A percentile compares a stretch with the other conserved stretches of the same genome.
Evolutionary conservation across 306 rosid genomes (phyloP).

Genomic region (Nissolia schottii): DNA sequence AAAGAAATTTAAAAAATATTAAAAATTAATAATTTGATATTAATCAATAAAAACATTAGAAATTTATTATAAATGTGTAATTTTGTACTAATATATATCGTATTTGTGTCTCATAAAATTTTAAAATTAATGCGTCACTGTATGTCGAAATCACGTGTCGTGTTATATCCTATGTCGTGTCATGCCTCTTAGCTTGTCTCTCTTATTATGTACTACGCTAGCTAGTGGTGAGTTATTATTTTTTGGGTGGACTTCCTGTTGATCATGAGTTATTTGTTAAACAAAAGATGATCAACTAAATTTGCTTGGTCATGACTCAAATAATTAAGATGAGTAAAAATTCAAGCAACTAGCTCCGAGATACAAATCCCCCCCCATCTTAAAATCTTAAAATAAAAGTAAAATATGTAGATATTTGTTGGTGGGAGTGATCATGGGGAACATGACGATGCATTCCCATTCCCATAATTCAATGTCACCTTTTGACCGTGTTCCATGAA

Average conservation of each 20-base stretch:
- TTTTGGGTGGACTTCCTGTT: no score
- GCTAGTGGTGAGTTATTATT: not conserved
- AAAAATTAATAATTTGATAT: no score
- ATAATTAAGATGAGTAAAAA: not conserved
- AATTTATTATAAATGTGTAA: no score
- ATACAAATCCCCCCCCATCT: not conserved
- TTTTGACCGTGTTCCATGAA: not conserved
- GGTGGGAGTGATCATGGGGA: conserved; percentile 4
- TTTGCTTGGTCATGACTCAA: not conserved
- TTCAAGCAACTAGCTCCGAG: not conserved
- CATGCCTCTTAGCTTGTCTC: not conserved
- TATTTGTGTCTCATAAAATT: no score
- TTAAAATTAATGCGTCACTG: no score
- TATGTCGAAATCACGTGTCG: no score
- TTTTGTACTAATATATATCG: no score
- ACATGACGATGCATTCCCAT: not conserved
- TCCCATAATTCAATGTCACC: not conserved
- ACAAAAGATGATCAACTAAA: not conserved
- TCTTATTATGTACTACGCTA: not conserved
- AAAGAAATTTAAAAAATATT: no score
- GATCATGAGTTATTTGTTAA: not conserved
- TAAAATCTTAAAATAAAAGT: not conserved
- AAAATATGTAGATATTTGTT: not conserved
- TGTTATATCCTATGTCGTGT: no score
- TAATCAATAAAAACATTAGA: no score